Base-by-base conservation (phyloP, 176 grass and related monocot species). In the Rhipidocladum racemiflorum region DNA sequence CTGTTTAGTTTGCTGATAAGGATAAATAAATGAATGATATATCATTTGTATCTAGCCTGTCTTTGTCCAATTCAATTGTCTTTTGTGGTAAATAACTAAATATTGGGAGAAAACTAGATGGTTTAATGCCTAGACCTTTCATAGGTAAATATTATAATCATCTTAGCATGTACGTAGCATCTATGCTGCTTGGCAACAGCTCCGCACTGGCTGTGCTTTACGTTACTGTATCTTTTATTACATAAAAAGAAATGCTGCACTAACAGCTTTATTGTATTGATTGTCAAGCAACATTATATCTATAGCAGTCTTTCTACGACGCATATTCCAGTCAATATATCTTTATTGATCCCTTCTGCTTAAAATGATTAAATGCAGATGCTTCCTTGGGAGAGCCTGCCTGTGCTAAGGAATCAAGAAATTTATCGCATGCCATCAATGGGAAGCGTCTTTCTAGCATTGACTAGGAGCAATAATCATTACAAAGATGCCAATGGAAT, bases 371-470 rank as follows among this genome's bases (percentile, higher is more conserved):
- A 61, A 75, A 40, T 83, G 87, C 87, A 97, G 94, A 97, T 97
- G 94, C 90, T 97, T 75, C 94, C 94, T 24, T 97, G 91, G 94
- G 94, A 97, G 32, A 97, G 88, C 72, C 59, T 97, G 76, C 94
- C 94, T 81, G 76, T 69, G 17, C 48, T 94, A 68, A 94, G 89
- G 73, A 88, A 72, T 91, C 91, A 97, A 82, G 94, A 97, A 77
- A 85, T 92, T 60, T 94, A 97, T 75, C 91, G 91, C 40, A 97
- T 97, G 94, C 89, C 89, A 13, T 97, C 94, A 69, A 15, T 97
- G 43, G 65, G 81, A 30, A 92, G 79, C 72, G 74, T 92, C 59
- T 74, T 91, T 59, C 48, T 81, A 75, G 81, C 88, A 68, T 79
- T 97, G 70, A 54, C 85, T 76, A 82, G 45, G 89, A 89, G 64